A percentile compares a stretch with the other conserved stretches of the same genome.
Conservation (phyloP, 768 basidiomycete species). For the Mycena filopes region DNA sequence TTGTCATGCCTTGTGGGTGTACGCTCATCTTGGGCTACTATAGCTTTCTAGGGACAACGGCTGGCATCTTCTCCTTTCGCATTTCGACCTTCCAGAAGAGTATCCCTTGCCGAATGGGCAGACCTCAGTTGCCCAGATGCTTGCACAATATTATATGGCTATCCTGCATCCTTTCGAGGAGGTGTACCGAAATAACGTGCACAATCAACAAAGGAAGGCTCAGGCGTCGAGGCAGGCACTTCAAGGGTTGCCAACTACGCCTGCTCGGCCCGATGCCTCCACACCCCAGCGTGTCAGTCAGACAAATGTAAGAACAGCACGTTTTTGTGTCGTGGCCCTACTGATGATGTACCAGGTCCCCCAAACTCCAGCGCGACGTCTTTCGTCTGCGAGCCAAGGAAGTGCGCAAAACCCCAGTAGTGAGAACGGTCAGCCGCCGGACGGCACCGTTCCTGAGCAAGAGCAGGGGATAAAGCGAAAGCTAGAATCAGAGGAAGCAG, state of each 20-base stretch:
- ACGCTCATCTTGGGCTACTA: constrained; percentile 27
- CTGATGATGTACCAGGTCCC: constrained; percentile 35
- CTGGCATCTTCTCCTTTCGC: constrained; percentile 65
- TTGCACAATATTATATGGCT: constrained; percentile 69
- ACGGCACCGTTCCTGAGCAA: constrained; percentile 61
- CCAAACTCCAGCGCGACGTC: constrained; percentile 41
- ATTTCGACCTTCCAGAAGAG: constrained; percentile 72
- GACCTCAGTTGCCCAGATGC: constrained; percentile 58
- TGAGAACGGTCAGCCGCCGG: constrained; percentile 34
- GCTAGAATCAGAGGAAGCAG: constrained; percentile 70
- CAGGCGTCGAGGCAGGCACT: constrained; percentile 41
- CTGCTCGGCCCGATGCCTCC: constrained; percentile 25
- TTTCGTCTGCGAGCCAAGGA: constrained; percentile 35
- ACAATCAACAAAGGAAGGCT: constrained; percentile 68
- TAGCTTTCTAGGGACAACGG: constrained; percentile 63
- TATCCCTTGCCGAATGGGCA: constrained; percentile 58
- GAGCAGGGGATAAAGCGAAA: constrained; percentile 82
- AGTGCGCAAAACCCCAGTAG: constrained; percentile 32
- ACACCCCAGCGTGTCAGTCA: constrained; percentile 22
- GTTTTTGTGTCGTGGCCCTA: constrained; percentile 4
- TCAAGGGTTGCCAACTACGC: constrained; percentile 35
- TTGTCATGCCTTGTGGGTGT: constrained; percentile 20
- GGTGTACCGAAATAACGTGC: constrained; percentile 68
- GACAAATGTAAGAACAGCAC: constrained; percentile 22
- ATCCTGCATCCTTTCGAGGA: constrained; percentile 82